Evolutionary conservation across 768 basidiomycete species (phyloP), one percentile per base, ranked within the genome.

Genomic region (Cyclocybe aegerita): DNA sequence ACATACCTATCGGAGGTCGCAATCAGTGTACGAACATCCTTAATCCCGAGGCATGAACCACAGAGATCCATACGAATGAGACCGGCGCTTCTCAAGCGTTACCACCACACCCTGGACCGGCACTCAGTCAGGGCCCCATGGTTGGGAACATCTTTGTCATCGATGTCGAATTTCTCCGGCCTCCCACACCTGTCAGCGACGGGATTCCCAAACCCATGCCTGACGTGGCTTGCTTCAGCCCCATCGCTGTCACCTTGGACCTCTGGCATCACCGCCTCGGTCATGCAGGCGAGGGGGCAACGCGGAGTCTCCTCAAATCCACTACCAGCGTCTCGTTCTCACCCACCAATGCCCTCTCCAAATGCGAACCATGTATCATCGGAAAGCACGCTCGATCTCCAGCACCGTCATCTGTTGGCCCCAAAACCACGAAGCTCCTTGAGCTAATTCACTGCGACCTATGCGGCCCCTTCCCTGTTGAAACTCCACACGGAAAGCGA

Each of bases 11-110:
- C 32, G 47, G 31, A 11, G 10, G 31, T 31, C 12, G 31, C 16
- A 12, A 45, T 8, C 29, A 30, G 23, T 31, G 31, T 45, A 37
- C 54, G 37, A 14, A 49, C 30, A 54, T 49, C 10, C 59, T 61
- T 30, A 59, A 38, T 66, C 62, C 17, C 64, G 67, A 43, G 71
- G 69, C 59, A 70, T 63, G 43, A 75, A 75, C 74, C 74, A 75
- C 50, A 71, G 62, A 15, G 60, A 57, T 15, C 66, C 65, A 35
- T 65, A 58, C 7, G 54, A 56, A 7, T 59, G 52, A 17, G 59
- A 51, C 38, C 55, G 53, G 37, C 61, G 63, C 37, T 69, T 69
- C 55, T 74, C 70, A 23, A 75, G 54, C 30, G 61, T 59, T 9
- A 70, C 57, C 7, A 17, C 46, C 17, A 57, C 35, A 38, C 52